Conservation (phyloP, 2,329 filamentous ascomycete species). For the Penicillium sp. region DNA sequence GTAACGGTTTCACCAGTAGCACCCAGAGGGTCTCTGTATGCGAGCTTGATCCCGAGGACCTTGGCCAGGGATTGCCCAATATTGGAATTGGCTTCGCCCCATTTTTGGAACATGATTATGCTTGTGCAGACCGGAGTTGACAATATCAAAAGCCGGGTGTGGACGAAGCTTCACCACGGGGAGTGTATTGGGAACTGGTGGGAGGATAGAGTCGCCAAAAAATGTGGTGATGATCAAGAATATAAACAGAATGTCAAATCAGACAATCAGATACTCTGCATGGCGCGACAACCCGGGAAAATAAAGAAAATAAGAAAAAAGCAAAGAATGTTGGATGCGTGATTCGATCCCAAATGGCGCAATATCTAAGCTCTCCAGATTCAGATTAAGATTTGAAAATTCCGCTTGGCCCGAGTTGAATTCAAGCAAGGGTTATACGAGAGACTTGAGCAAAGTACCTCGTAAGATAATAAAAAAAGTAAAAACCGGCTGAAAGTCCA, state of each 20-base stretch:
- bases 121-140: background rate
- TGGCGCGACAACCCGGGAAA: slow-evolving; percentile 2
- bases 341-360: slow-evolving; percentile 22
- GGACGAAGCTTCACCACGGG: background rate
- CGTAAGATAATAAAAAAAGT: background rate
- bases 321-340: slow-evolving; percentile 15
- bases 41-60: slow-evolving; percentile 75
- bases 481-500: background rate
- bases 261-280: slow-evolving; percentile 15
- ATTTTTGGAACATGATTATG: background rate
- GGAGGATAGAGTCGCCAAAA: background rate
- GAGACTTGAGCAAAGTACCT: background rate
- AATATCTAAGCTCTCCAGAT: slow-evolving; percentile 23
- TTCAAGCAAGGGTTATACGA: slow-evolving; percentile 2
- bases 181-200: background rate
- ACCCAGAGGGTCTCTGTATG: slow-evolving; percentile 58
- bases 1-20: slow-evolving; percentile 61
- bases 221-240: slow-evolving; percentile 12
- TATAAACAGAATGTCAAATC: slow-evolving; percentile 12
- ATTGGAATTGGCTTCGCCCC: slow-evolving; percentile 46
- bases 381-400: slow-evolving; percentile 8
- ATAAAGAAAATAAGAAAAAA: slow-evolving; percentile 2
- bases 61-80: slow-evolving; percentile 74
- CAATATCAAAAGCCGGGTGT: slow-evolving; percentile 1
- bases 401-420: slow-evolving; percentile 5